Evolutionary conservation across 768 basidiomycete species (phyloP).

Genomic region (Tulasnella calospora): DNA sequence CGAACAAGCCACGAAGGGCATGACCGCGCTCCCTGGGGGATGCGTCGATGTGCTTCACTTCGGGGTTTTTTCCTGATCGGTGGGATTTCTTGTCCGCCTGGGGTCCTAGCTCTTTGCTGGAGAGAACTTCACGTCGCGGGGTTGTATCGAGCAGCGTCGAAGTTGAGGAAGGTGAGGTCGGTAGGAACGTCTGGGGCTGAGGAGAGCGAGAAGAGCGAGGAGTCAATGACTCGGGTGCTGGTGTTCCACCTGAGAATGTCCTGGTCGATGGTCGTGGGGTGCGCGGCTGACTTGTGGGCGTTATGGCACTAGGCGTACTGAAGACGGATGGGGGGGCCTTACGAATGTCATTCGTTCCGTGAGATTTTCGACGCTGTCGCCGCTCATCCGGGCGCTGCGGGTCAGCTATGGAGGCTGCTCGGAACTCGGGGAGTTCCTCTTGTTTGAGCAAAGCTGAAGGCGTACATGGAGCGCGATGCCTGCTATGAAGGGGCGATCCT

Average conservation of each 20-base stretch:
- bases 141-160: neutral
- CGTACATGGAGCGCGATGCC: neutral
- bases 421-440: neutral
- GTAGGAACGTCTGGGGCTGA: neutral
- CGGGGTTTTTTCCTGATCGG: neutral
- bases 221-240: neutral
- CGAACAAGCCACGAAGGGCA: conserved; percentile 3
- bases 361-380: neutral
- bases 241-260: neutral
- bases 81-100: neutral
- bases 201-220: neutral
- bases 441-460: neutral
- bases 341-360: neutral
- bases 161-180: neutral
- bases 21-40: neutral
- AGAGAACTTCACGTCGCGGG: neutral
- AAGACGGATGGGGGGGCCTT: neutral
- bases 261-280: neutral
- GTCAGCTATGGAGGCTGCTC: neutral
- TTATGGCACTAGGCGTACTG: neutral
- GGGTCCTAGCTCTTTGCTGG: neutral
- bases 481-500: neutral
- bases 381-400: neutral
- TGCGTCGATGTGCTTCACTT: neutral
- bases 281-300: neutral